phyloP scores from a whole-genome alignment of 352 stramenopile genomes.

The Globisporangium echinulatum region DNA sequence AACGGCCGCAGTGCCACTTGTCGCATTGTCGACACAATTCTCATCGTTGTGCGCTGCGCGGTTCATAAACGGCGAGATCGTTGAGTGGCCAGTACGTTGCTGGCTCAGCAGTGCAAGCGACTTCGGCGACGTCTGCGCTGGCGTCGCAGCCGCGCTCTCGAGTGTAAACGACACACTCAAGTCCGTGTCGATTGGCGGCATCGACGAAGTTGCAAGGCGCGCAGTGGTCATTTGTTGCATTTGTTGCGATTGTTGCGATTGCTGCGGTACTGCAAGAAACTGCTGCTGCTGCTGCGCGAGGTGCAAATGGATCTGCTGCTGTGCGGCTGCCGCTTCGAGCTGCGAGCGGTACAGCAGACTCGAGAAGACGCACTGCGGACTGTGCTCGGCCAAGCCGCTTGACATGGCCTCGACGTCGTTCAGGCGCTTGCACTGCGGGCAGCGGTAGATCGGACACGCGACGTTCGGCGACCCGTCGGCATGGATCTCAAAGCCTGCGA shows the following conservation, averaged over 20 bases:
- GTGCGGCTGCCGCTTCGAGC: slow-evolving; percentile 32
- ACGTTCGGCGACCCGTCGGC: slow-evolving; percentile 60
- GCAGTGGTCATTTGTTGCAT: too few species aligned
- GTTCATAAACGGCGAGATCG: slow-evolving; percentile 73
- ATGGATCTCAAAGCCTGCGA: slow-evolving; percentile 78
- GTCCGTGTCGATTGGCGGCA: slow-evolving; percentile 10
- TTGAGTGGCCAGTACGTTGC: slow-evolving; percentile 31
- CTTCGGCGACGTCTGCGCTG: slow-evolving; percentile 21
- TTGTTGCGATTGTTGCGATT: too few species aligned
- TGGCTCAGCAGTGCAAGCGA: slow-evolving; percentile 29
- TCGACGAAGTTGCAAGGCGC: slow-evolving; percentile 14
- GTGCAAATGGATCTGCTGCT: slow-evolving; percentile 31
- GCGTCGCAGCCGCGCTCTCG: not conserved
- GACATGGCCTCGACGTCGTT: slow-evolving; percentile 71
- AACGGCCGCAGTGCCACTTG: slow-evolving; percentile 1
- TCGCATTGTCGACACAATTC: slow-evolving; percentile 4
- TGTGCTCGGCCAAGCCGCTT: slow-evolving; percentile 49
- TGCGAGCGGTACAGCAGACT: slow-evolving; percentile 45
- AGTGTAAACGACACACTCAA: not conserved
- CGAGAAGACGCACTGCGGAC: slow-evolving; percentile 44
- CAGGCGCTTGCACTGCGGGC: slow-evolving; percentile 52
- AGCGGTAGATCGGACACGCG: slow-evolving; percentile 70
- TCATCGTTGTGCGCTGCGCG: slow-evolving; percentile 36
- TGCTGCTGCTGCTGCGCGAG: slow-evolving; percentile 18
- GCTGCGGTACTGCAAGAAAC: too few species aligned